Base-by-base conservation (phyloP, 1,139 yeast species). In the Blastobotrys capitulatus region DNA sequence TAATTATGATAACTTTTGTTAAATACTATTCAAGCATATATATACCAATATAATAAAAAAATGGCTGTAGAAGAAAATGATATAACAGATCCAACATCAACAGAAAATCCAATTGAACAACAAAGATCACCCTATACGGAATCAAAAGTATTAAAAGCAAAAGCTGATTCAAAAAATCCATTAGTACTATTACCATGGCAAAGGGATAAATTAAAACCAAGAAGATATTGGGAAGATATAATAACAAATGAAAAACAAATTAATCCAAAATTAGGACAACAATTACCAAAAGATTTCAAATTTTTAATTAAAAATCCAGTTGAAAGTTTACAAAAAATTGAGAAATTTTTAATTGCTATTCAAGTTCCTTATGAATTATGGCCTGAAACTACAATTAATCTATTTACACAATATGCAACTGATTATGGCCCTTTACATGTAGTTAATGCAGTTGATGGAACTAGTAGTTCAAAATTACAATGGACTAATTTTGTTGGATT, bases 401-500 rank as follows among this genome's bases (percentile, higher is more conserved):
- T 39, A 19, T 39, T 39, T 10, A 9, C 13, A n/a, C 2, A 26
- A 27, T 5, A 22, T 22, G 7, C 25, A 5, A 7, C 25, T 5
- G 25, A 22, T 7, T 29, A 3, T 13, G 42, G 25, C 6, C 42
- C 42, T n/a, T 8, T 39, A 16, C 42, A 26, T 18, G 2, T 22
- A 22, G 25, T 22, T 22, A 32, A 22, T 12, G 10, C 18, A 12
- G 31, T 6, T 8, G 42, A 39, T 32, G 2, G 19, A 7, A 6
- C 10, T 15, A 13, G 27, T n/a, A 25, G 15, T 6, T 18, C 26
- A 19, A n/a, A 6, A 31, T 29, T 39, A 8, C 4, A 20, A 2
- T 39, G 42, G 42, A 18, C 32, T 15, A 16, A 39, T 13, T 39
- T 22, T 39, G 20, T 16, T 5, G 32, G 42, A 19, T 39, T 39